Conservation (phyloP, 805 yeast species). For the Debaryomyces hansenii region DNA sequence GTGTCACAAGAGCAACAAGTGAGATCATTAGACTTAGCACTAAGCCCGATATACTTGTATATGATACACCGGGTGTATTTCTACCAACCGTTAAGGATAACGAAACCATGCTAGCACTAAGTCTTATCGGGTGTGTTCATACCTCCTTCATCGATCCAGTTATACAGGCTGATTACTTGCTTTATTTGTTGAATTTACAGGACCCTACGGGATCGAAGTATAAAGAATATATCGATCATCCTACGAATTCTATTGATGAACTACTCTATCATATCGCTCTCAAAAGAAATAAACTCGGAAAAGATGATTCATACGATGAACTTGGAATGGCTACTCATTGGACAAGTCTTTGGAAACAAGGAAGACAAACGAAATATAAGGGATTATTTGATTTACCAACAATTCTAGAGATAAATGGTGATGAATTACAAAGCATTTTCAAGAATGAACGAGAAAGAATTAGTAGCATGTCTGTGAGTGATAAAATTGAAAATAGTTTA, state of each 20-base stretch:
- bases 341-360: constrained; percentile 61
- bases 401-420: constrained; percentile 27
- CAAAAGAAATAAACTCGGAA: constrained; percentile 33
- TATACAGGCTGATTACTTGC: constrained; percentile 79
- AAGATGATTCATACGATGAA: constrained; percentile 47
- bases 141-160: constrained; percentile 75
- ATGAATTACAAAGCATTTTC: constrained; percentile 21
- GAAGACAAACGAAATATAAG: constrained; percentile 35
- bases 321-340: constrained; percentile 63
- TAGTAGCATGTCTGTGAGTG: constrained; percentile 23
- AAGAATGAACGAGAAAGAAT: constrained; percentile 32
- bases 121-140: constrained; percentile 75
- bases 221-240: constrained; percentile 48
- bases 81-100: constrained; percentile 67
- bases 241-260: constrained; percentile 70
- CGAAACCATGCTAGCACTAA: constrained; percentile 71
- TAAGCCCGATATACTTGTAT: constrained; percentile 64
- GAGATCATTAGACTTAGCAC: constrained; percentile 65
- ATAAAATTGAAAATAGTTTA: constrained; percentile 30
- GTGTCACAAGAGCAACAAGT: constrained; percentile 80
- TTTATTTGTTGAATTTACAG: constrained; percentile 70
- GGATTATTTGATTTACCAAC: constrained; percentile 39
- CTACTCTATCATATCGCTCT: constrained; percentile 52
- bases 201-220: constrained; percentile 48
- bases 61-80: constrained; percentile 93